These are phyloP conservation scores for Rhizoclosmatium hyalinum DNA, from an alignment of 371 early-diverging fungal species.

Conservation along the genomic window DNA sequence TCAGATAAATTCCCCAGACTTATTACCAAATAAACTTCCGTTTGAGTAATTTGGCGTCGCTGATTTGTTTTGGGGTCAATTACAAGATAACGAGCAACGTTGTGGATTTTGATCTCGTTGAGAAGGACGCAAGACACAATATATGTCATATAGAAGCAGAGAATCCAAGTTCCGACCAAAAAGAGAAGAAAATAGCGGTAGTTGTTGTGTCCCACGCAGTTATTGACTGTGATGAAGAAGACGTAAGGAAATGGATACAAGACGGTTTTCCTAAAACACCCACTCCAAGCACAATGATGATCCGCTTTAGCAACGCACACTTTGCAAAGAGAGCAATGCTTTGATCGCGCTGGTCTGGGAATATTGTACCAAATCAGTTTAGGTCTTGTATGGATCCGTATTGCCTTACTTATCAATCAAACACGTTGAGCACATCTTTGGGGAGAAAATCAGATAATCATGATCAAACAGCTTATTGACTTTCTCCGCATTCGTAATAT, in stretches of 20 bases:
- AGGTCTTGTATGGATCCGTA: background rate
- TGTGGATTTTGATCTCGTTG: conserved; percentile 29
- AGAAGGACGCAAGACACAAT: conserved; percentile 37
- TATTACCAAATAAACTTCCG: conserved; percentile 33
- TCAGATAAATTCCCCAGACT: background rate
- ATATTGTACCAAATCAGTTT: background rate
- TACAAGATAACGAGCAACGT: conserved; percentile 26
- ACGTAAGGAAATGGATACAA: background rate
- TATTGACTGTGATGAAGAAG: conserved; percentile 44
- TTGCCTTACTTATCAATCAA: conserved; percentile 46
- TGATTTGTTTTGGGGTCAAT: conserved; percentile 23
- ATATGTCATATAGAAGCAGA: conserved; percentile 47
- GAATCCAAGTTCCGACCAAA: conserved; percentile 50
- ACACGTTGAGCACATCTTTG: conserved; percentile 52
- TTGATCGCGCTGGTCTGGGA: conserved; percentile 56
- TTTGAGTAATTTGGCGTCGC: conserved; percentile 20
- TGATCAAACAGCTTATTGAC: conserved; percentile 42
- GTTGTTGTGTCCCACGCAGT: conserved; percentile 87
- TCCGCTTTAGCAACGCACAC: conserved; percentile 51
- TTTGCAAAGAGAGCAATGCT: conserved; percentile 57
- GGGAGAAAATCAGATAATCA: conserved; percentile 50
- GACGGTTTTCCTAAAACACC: conserved; percentile 12
- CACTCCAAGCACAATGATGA: conserved; percentile 61
- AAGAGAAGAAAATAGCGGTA: conserved; percentile 83
- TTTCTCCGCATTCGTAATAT: conserved; percentile 37